Percentiles rank a stretch among this genome's conserved stretches.
phyloP scores from a whole-genome alignment of 1,284 basidiomycete species.

The Leccinum insolens region DNA sequence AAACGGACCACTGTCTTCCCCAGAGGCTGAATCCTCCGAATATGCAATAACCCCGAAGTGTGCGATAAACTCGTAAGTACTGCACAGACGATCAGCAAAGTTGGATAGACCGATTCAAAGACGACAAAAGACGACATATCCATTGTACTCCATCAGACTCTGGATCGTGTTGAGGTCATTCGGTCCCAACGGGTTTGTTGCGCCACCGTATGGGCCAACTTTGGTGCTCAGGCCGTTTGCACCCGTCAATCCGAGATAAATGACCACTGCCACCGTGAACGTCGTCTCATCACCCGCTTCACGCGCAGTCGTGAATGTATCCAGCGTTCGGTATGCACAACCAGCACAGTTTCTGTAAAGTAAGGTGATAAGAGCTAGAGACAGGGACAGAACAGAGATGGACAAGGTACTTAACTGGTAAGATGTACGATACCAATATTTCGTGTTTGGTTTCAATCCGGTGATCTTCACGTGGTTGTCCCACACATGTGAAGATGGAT shows the following conservation, averaged over 20 bases:
- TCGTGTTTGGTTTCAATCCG: constrained; percentile 25
- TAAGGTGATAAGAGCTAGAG: not conserved
- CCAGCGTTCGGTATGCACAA: constrained; percentile 28
- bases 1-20: too few relatives aligned
- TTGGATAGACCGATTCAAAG: too few relatives aligned
- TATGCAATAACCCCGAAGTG: too few relatives aligned
- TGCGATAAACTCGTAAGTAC: too few relatives aligned
- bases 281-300: constrained; percentile 19
- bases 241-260: constrained; percentile 34
- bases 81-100: too few relatives aligned
- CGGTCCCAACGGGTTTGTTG: constrained; percentile 27
- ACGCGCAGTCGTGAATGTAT: constrained; percentile 31
- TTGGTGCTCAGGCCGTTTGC: constrained; percentile 31
- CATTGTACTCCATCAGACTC: constrained; percentile 30
- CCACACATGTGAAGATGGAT: constrained; percentile 28
- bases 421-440: constrained; percentile 33
- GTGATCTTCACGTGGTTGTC: constrained; percentile 34
- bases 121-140: too few relatives aligned
- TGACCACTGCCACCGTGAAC: constrained; percentile 29
- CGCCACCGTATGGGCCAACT: constrained; percentile 29
- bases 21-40: too few relatives aligned
- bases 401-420: constrained; percentile 25
- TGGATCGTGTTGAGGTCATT: constrained; percentile 33
- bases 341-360: constrained; percentile 28
- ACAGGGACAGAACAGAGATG: not conserved